Base-by-base conservation (phyloP, 441 rosid genomes). In the Erysimum cheiri region DNA sequence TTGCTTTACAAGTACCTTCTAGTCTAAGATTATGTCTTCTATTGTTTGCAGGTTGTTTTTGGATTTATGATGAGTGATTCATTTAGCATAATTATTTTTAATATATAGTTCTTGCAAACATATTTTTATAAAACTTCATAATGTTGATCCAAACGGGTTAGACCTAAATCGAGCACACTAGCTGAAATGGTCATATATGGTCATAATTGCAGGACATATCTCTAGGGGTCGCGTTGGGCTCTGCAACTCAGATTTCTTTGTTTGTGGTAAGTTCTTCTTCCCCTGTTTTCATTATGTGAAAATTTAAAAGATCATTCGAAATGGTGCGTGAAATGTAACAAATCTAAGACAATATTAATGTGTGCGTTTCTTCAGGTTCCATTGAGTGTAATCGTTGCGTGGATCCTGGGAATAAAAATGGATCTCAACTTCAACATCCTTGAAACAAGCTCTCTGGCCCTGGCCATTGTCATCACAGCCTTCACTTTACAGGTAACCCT, bases 361-460 rank as follows among this genome's bases (percentile, higher is more conserved):
- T 19, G 58, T 44, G 65, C 0, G 26, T 36, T 62, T 40, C 8
- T 15, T 64, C 69, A 84, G 91, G 85, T 89, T n/a, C 98, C 97
- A 1, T 19, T 92, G 6, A 77, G 86, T 31, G 88, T 90, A 26
- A 13, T 87, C 35, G 86, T 82, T 24, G 76, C 95, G 40, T 95
- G 98, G 98, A 85, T 82, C 12, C 50, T 90, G 70, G 98, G 92
- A n/a, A 77, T 85, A 36, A 53, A 78, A 6, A 95, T 92, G 99
- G 97, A 95, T 74, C 96, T 95, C 37, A 88, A 79, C 60, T 90
- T 95, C 82, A 87, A 85, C 79, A 78, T 85, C 64, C 79, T 92
- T 22, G 99, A 95, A 80, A 95, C 98, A 7, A 87, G 93, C 15
- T 84, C 87, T 35, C 91, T 95, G 49, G 96, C 96, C 8, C 48